Evolutionary conservation across 2,329 filamentous ascomycete species (phyloP), one percentile per base, ranked within the genome.

Genomic region (Dryadomyces quercivorus): DNA sequence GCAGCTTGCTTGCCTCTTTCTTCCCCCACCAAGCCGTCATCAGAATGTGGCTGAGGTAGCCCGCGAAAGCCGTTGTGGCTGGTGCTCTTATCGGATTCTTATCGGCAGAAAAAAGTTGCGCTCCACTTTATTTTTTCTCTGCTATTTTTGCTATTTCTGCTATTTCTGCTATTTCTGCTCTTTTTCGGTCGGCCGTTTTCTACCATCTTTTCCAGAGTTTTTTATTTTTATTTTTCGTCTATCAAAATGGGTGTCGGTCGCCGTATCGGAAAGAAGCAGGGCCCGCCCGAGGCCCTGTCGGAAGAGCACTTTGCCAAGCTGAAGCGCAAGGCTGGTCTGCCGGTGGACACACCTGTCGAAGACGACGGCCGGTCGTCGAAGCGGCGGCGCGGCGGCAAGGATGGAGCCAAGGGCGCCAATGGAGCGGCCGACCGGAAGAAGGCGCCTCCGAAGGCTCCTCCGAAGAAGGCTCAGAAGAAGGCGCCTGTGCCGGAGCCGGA

Each of bases 231-330:
- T 18, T 13, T 50, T 18, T 6, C 2, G 13, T 21, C 4, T n/a
- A 9, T 21, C 42, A 55, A 68, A 65, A 95, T 95, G 91, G 91
- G 89, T 75, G 81, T 83, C 59, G 88, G 90, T 69, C 86, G 90
- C 68, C 88, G 91, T 64, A 94, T 96, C 21, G 59, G 59, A 85
- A 88, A 91, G 70, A 96, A 96, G 73, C 93, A 97, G 79, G 92
- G 90, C 55, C 77, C 85, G 60, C 93, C 93, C 53, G 81, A 86
- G 64, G 78, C 86, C 60, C 78, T 96, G 61, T 88, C 93, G 60
- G 88, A 95, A 66, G 80, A 82, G 60, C 81, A 86, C 64, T 84
- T 85, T 63, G 83, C 84, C 51, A 89, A 84, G 65, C 69, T 85
- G 58, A 96, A 97, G 80, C 82, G 91, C 67, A 97, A 97, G 75